phyloP scores from a whole-genome alignment of 2,329 filamentous ascomycete genomes.

The Cladobotryum mycophilum region DNA sequence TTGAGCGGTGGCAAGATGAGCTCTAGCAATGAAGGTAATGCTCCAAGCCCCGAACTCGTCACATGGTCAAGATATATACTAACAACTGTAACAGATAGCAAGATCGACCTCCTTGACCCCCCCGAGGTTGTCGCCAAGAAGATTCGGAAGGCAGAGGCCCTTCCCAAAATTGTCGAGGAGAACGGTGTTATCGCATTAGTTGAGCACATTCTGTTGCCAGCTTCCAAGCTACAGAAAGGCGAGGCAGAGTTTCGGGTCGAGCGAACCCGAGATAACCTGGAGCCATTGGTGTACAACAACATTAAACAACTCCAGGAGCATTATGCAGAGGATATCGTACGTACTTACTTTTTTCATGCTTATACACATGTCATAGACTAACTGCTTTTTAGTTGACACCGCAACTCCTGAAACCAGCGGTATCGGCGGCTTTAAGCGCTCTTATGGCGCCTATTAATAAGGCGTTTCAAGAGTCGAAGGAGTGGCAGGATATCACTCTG shows the following conservation, averaged over 20 bases:
- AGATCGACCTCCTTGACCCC: constrained; percentile 86
- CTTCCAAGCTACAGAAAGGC: constrained; percentile 53
- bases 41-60: not conserved
- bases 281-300: constrained; percentile 72
- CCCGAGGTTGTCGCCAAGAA: constrained; percentile 73
- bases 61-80: not conserved
- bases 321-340: no score
- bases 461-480: constrained; percentile 61
- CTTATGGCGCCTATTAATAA: constrained; percentile 73
- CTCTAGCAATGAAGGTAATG: constrained; percentile 58
- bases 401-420: constrained; percentile 77
- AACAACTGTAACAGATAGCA: constrained; percentile 54
- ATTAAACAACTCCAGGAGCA: constrained; percentile 64
- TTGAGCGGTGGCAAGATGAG: constrained; percentile 83
- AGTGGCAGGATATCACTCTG: constrained; percentile 66
- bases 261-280: constrained; percentile 55
- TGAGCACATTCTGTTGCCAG: constrained; percentile 79
- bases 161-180: constrained; percentile 68
- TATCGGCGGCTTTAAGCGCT: constrained; percentile 64
- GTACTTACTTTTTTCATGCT: no score
- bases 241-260: constrained; percentile 62
- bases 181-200: constrained; percentile 86
- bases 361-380: not conserved
- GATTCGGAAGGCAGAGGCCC: constrained; percentile 75
- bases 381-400: constrained; percentile 56